Evolutionary conservation across 139 green algal species (phyloP).

Genomic region (Tetraselmis chui): DNA sequence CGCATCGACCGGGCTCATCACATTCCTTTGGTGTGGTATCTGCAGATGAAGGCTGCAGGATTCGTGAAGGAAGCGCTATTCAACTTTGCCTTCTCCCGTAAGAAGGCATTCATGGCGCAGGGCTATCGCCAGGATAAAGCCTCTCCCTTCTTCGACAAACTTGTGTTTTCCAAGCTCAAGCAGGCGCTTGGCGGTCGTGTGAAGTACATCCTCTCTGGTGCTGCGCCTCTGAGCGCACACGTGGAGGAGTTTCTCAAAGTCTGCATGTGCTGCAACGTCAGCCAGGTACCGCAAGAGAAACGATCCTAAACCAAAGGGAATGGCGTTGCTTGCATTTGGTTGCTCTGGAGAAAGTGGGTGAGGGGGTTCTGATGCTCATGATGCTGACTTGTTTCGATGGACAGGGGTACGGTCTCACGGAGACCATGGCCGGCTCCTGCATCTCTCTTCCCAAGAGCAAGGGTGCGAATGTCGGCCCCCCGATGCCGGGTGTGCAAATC

Average conservation of each 20-base stretch:
- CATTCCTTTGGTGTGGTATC: too few species aligned
- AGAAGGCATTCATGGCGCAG: slow-evolving; percentile 60
- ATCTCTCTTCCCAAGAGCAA: slow-evolving; percentile 51
- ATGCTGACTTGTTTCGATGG: slow-evolving; percentile 25
- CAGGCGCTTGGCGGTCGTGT: slow-evolving; percentile 43
- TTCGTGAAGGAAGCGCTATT: slow-evolving; percentile 56
- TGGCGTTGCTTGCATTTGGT: too few species aligned
- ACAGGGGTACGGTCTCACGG: slow-evolving; percentile 87
- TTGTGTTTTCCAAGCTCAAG: slow-evolving; percentile 66
- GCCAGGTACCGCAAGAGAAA: not conserved
- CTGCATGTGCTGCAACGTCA: slow-evolving; percentile 36
- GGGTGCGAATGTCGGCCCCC: slow-evolving; percentile 52
- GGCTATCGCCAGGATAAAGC: slow-evolving; percentile 45
- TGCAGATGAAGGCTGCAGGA: slow-evolving; percentile 7
- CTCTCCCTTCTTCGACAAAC: slow-evolving; percentile 66
- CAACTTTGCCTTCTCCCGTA: slow-evolving; percentile 61
- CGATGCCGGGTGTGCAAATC: slow-evolving; percentile 59
- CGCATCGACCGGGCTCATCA: too few species aligned
- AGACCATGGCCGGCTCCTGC: slow-evolving; percentile 76
- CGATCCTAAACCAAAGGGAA: too few species aligned
- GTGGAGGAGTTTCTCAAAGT: slow-evolving; percentile 60
- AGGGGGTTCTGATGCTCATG: too few species aligned
- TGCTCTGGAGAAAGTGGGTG: too few species aligned
- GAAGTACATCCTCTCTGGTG: slow-evolving; percentile 41
- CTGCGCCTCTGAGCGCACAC: slow-evolving; percentile 56